Evolutionary conservation across 257 asterid genomes (phyloP), one percentile per base, ranked within the genome.

Genomic region (Scutellaria galericulata): DNA sequence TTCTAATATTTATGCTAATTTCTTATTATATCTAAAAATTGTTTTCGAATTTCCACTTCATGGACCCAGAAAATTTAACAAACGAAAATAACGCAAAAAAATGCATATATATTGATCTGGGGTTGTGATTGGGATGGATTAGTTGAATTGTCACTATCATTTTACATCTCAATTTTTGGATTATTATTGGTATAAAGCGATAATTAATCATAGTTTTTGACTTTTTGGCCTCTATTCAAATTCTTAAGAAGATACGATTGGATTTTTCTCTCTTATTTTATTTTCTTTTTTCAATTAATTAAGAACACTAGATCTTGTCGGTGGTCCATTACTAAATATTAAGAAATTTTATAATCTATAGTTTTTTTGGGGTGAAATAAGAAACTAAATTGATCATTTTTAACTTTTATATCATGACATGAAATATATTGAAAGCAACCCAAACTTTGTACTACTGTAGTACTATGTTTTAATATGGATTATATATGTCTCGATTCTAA

Each of bases 131-230:
- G 76, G 78, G 76, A 64, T 69, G 52, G 62, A 44, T 54, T 75
- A 22, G 88, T 82, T 84, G 83, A 69, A 6, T 27, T 63, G 78
- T 84, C 85, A 24, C 68, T 60, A 74, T 81, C 81, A 14, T 51
- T 58, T 11, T 48, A 54, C 67, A 60, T 12, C 50, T 8, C 53
- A 27, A 57, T 64, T 31, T 63, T 56, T 63, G 64, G 71, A 64
- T 69, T 54, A 24, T 64, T 41, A 27, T 11, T 18, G 5, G 44
- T 51, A 60, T 60, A 53, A 54, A 73, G 59, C 64, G 6, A 18
- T 3, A 68, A 63, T 20, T 61, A 82, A 75, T 63, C 75, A 68
- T 72, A 37, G 22, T 22, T 51, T 65, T 78, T 73, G 81, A 82
- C 79, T 56, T 68, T 70, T 15, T 64, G 58, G 75, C 45, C 45